Evolutionary conservation across 164 flowering plant genomes (phyloP), one percentile per base, ranked within the genome.

Genomic region (Akebia trifoliata): DNA sequence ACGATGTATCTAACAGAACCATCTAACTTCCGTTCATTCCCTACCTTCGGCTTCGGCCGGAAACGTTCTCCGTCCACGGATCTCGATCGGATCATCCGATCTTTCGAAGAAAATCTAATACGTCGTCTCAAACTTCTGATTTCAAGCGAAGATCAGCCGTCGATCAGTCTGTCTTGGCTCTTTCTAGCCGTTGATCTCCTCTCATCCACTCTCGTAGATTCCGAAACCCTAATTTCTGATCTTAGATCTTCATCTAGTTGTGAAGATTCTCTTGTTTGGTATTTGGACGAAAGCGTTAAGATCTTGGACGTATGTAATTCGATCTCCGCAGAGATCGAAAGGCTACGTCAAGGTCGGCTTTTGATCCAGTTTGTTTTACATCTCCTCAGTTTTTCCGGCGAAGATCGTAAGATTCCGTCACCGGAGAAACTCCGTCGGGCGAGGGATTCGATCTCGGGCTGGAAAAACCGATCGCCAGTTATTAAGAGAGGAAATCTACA

Each of bases 261-360:
- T 5, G 58, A 60, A n/a, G 35, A 44, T 18, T 58, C 64, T 0
- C 54, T 61, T 8, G 34, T 36, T 1, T 43, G 32, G 21, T 72
- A 66, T 47, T 24, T 75, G 40, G 72, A 72, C 39, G 66, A 67
- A 22, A 63, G 65, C 44, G 46, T 72, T 15, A 69, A 66, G 57
- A 29, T 75, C 2, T 54, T 75, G 31, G 79, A 75, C 30, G 29
- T 67, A 8, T 75, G 79, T 38, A 75, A 75, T 44, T 72, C 66
- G 29, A 63, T 75, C 32, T 45, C 66, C 0, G 44, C 63, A 7
- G 70, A 72, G 65, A 60, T 75, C 68, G 74, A 66, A 28, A 31
- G 69, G 57, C 51, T 75, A 1, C 62, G 51, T 8, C 64, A 69
- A 10, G 50, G 63, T 4, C 72, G 74, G 1, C 68, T 75, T 38